These are phyloP conservation scores for Polygonum aviculare DNA, from an alignment of 148 eudicot genomes.

Conservation along the genomic window DNA sequence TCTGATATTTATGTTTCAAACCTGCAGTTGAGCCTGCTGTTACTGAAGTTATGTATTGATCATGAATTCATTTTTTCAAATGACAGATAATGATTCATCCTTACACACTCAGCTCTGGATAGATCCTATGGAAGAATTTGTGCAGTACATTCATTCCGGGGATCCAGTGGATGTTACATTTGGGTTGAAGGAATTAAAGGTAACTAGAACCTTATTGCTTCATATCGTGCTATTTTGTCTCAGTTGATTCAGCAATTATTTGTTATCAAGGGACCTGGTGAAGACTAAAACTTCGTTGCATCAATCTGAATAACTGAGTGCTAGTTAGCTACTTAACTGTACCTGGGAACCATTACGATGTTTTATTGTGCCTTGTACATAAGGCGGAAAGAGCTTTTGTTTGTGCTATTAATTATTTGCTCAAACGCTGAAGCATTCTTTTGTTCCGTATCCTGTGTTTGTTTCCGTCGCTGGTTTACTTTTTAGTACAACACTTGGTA, in stretches of 20 bases:
- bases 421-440: neutral
- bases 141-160: conserved; percentile 75
- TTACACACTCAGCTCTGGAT: conserved; percentile 95
- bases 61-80: conserved; percentile 5
- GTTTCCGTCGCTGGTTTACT: neutral
- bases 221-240: conserved; percentile 9
- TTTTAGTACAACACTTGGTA: neutral
- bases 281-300: neutral
- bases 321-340: neutral
- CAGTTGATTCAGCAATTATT: neutral
- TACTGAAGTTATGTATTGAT: neutral
- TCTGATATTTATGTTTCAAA: neutral
- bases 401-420: neutral
- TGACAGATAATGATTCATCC: conserved; percentile 80
- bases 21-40: neutral
- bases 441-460: neutral
- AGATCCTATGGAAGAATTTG: conserved; percentile 95
- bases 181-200: conserved; percentile 91
- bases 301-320: neutral
- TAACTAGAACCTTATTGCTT: neutral
- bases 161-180: conserved; percentile 91
- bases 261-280: neutral
- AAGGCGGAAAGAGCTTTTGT: neutral
- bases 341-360: neutral
- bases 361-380: neutral